These are phyloP conservation scores for Boletus barrowsii DNA, from an alignment of 768 basidiomycete genomes.

Conservation along the genomic window DNA sequence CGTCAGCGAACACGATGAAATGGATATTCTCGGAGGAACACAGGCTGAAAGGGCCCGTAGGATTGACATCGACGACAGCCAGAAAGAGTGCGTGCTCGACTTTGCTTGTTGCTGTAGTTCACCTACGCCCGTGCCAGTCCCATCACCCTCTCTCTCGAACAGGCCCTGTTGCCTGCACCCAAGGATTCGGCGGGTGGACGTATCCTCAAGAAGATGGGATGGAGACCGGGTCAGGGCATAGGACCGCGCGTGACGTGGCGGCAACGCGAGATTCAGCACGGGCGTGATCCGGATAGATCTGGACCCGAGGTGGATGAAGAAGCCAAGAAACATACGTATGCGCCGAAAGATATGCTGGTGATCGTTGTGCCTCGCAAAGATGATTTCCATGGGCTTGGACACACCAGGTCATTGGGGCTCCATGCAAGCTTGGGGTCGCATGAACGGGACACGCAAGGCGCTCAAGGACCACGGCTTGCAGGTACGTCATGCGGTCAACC, in stretches of 20 bases:
- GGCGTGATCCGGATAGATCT: conserved; percentile 38
- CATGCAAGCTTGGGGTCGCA: conserved; percentile 52
- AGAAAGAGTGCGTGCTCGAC: conserved; percentile 30
- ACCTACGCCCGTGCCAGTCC: conserved; percentile 43
- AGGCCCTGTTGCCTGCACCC: conserved; percentile 67
- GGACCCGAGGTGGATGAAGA: conserved; percentile 67
- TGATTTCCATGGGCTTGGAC: conserved; percentile 80
- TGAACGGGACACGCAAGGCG: conserved; percentile 16
- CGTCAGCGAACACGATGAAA: conserved; percentile 77
- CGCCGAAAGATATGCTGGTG: conserved; percentile 74
- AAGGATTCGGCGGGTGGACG: conserved; percentile 80
- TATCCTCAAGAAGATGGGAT: conserved; percentile 93
- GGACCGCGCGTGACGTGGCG: conserved; percentile 83
- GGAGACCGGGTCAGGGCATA: conserved; percentile 89
- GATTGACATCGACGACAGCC: conserved; percentile 39
- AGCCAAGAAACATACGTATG: conserved; percentile 82
- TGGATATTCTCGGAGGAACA: conserved; percentile 62
- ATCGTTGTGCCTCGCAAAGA: conserved; percentile 66
- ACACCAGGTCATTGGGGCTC: conserved; percentile 60
- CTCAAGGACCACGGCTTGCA: conserved; percentile 53
- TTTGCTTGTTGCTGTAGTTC: neutral
- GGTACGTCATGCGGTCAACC: conserved; percentile 36
- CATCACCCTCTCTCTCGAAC: conserved; percentile 58
- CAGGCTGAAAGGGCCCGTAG: conserved; percentile 40
- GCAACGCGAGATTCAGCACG: conserved; percentile 70